Evolutionary conservation across 176 grass and related monocot species (phyloP).

Genomic region (Phragmites australis): DNA sequence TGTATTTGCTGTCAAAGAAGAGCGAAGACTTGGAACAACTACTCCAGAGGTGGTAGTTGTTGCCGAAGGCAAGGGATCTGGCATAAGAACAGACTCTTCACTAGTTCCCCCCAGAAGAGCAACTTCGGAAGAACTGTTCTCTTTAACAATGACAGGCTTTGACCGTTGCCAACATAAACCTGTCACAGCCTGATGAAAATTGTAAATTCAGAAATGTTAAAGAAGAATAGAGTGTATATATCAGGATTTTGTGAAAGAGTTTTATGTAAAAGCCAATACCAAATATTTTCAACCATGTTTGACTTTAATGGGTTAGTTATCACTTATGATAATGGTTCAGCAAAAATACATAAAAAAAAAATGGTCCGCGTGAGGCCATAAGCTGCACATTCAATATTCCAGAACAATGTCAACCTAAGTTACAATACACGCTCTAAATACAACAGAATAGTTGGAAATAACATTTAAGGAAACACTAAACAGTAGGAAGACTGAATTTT

Average conservation of each 20-base stretch:
- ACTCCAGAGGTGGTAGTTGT: conserved; percentile 49
- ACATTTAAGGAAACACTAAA: not conserved
- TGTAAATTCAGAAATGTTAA: conserved; percentile 31
- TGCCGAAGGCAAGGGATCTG: conserved; percentile 85
- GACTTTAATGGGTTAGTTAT: conserved; percentile 19
- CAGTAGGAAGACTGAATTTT: not conserved
- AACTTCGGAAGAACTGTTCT: conserved; percentile 89
- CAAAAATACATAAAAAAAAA: conserved; percentile 1
- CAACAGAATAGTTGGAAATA: not conserved
- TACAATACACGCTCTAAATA: conserved; percentile 21
- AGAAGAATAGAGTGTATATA: no score
- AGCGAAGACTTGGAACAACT: conserved; percentile 52
- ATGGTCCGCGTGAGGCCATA: not conserved
- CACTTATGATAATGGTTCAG: conserved; percentile 11
- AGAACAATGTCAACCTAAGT: conserved; percentile 8
- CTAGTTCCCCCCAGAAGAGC: conserved; percentile 79
- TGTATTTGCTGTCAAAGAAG: conserved; percentile 54
- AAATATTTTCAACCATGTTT: conserved; percentile 25
- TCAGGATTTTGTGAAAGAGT: conserved; percentile 17
- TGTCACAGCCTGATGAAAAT: conserved; percentile 72
- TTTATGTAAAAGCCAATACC: conserved; percentile 24
- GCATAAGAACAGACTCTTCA: conserved; percentile 98
- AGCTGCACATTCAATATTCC: not conserved
- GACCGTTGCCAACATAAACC: conserved; percentile 94
- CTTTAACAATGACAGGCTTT: conserved; percentile 81